These are phyloP conservation scores for Omphalotus olearius DNA, from an alignment of 1,284 basidiomycete genomes.

Conservation along the genomic window DNA sequence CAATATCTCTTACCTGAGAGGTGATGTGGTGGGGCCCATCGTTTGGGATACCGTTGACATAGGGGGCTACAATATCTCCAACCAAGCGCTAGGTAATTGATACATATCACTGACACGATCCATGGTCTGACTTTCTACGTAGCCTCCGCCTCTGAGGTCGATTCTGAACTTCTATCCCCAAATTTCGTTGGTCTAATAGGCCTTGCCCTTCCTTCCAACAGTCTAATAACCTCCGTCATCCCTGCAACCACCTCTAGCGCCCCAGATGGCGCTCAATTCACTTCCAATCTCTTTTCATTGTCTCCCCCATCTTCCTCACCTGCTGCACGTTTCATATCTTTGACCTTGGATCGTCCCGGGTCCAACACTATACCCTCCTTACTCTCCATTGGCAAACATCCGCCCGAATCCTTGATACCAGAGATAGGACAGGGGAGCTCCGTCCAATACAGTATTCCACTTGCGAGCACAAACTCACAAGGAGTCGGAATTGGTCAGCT, in stretches of 20 bases:
- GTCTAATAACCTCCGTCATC: conserved; percentile 48
- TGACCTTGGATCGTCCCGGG: conserved; percentile 65
- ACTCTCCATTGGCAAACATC: conserved; percentile 66
- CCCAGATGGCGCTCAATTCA: conserved; percentile 58
- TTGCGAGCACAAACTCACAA: conserved; percentile 35
- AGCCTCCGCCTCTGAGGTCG: conserved; percentile 54
- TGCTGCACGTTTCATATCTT: conserved; percentile 55
- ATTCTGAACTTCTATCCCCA: conserved; percentile 48
- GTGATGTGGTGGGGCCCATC: conserved; percentile 53
- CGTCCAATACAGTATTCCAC: conserved; percentile 5
- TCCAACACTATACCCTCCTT: conserved; percentile 48
- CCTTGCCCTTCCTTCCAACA: conserved; percentile 66
- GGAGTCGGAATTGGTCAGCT: conserved; percentile 33
- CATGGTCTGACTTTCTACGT: conserved; percentile 4
- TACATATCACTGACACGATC: background rate
- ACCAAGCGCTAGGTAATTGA: conserved; percentile 52
- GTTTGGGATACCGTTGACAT: conserved; percentile 61
- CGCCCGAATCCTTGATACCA: conserved; percentile 25
- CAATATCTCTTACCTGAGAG: conserved; percentile 53
- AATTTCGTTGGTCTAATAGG: conserved; percentile 64
- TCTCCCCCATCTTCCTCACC: conserved; percentile 48
- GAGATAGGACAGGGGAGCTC: conserved; percentile 6
- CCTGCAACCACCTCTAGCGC: conserved; percentile 40
- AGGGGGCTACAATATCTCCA: conserved; percentile 52
- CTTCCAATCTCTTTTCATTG: conserved; percentile 64